A percentile compares a stretch with the other conserved stretches of the same genome.
These are phyloP conservation scores for Cocos nucifera DNA, from an alignment of 176 grass and related monocot genomes.

Conservation along the genomic window DNA sequence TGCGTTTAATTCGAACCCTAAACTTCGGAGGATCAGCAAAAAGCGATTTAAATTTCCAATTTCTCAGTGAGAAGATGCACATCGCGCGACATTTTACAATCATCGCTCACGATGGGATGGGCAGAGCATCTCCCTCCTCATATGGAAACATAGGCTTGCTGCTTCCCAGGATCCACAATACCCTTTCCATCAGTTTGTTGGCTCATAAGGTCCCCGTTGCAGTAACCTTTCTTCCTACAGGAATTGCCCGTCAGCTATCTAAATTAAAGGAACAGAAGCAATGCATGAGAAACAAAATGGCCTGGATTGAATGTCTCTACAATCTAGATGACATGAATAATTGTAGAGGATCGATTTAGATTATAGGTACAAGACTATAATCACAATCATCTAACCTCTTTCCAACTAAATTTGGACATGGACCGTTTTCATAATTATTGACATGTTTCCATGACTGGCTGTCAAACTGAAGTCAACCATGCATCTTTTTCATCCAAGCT, in stretches of 20 bases:
- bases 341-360: too few relatives aligned
- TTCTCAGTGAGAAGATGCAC: conserved; percentile 91
- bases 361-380: too few relatives aligned
- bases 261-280: not conserved
- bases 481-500: too few relatives aligned
- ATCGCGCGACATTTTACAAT: conserved; percentile 11
- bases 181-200: conserved; percentile 82
- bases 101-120: not conserved
- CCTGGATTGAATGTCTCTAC: not conserved
- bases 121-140: conserved; percentile 19
- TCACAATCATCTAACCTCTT: too few relatives aligned
- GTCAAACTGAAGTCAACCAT: too few relatives aligned
- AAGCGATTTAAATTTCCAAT: not conserved
- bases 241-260: conserved; percentile 67
- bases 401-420: too few relatives aligned
- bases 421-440: too few relatives aligned
- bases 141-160: conserved; percentile 40
- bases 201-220: conserved; percentile 76
- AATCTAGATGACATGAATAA: too few relatives aligned
- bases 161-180: conserved; percentile 57
- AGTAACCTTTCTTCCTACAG: conserved; percentile 58
- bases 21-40: not conserved
- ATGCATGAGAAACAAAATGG: not conserved
- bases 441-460: too few relatives aligned
- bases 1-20: not conserved